Base-by-base conservation (phyloP, 176 grass and related monocot species). In the Hordeum vulgare region DNA sequence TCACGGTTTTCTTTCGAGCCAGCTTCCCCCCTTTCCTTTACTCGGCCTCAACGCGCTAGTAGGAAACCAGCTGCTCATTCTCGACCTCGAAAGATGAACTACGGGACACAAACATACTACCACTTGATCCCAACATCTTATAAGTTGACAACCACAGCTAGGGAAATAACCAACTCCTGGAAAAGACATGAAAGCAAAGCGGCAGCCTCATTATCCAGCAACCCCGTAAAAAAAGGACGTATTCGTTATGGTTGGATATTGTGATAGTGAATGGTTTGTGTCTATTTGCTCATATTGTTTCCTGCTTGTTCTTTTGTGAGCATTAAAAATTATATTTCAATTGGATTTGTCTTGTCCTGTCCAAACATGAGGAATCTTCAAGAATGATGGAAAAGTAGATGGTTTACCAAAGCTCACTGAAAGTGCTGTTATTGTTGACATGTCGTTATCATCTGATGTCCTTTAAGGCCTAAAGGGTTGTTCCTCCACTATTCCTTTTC, bases 381-480 rank as follows among this genome's bases (percentile, higher is more conserved):
- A 56, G 15, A 42, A 71, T 23, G 56, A 61, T 27, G 4, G 6
- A 21, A 58, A 54, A 4, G n/a, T 31, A 35, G 71, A 65, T 57
- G 21, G 66, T 81, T 64, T 61, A 85, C 49, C 39, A 58, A 49
- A 84, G 57, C 72, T 81, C 63, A 1, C 42, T 24, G 17, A 62
- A 61, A 39, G 36, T 17, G 41, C 28, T 76, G 11, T 72, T 86
- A 9, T 72, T 85, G 88, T 82, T 86, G 58, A 27, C 26, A 65
- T 90, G 83, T 90, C 72, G n/a, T 18, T 65, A 57, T 90, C 79
- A 59, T 78, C 74, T 86, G 78, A 82, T 58, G 35, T 35, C 47
- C 76, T 24, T 75, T 66, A 36, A 45, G 20, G 59, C 25, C 49
- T 54, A 54, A 54, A 20, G 49, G 49, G 57, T 21, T 64, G 24